phyloP scores from a whole-genome alignment of 768 basidiomycete genomes.

The Scleroderma bovista region DNA sequence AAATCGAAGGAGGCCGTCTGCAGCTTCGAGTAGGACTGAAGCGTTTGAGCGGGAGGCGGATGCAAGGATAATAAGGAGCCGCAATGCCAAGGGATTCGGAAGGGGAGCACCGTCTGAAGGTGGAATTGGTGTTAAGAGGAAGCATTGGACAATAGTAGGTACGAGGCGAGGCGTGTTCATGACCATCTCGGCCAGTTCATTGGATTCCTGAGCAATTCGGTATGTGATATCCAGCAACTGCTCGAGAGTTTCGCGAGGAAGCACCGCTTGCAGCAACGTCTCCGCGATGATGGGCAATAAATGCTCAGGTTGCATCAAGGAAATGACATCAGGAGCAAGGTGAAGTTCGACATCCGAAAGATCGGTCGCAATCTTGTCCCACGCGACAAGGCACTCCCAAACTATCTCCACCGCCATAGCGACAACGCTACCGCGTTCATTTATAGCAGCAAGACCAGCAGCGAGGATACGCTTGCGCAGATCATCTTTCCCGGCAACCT shows the following conservation, averaged over 20 bases:
- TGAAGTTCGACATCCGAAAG: constrained; percentile 42
- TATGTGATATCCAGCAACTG: constrained; percentile 57
- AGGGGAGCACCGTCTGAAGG: constrained; percentile 24
- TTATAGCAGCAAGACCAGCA: constrained; percentile 60
- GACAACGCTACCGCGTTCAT: constrained; percentile 61
- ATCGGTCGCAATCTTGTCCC: constrained; percentile 35
- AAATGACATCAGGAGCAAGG: constrained; percentile 14
- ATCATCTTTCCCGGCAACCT: constrained; percentile 28
- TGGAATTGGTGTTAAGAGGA: constrained; percentile 51
- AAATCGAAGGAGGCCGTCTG: constrained; percentile 71
- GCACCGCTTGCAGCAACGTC: constrained; percentile 34
- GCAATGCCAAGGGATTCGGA: constrained; percentile 47
- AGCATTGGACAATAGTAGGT: constrained; percentile 44
- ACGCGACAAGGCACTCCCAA: constrained; percentile 70
- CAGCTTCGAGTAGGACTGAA: constrained; percentile 43
- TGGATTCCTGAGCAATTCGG: constrained; percentile 57
- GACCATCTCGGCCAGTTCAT: constrained; percentile 46
- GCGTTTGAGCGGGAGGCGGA: constrained; percentile 68
- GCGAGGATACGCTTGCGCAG: constrained; percentile 60
- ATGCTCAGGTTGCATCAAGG: constrained; percentile 30
- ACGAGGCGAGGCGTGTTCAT: constrained; percentile 48
- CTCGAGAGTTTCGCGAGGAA: constrained; percentile 43
- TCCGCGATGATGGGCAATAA: constrained; percentile 48
- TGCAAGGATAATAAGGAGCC: constrained; percentile 52
- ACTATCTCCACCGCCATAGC: constrained; percentile 63